Evolutionary conservation across 441 rosid species (phyloP).

Genomic region (Daphne laureola): DNA sequence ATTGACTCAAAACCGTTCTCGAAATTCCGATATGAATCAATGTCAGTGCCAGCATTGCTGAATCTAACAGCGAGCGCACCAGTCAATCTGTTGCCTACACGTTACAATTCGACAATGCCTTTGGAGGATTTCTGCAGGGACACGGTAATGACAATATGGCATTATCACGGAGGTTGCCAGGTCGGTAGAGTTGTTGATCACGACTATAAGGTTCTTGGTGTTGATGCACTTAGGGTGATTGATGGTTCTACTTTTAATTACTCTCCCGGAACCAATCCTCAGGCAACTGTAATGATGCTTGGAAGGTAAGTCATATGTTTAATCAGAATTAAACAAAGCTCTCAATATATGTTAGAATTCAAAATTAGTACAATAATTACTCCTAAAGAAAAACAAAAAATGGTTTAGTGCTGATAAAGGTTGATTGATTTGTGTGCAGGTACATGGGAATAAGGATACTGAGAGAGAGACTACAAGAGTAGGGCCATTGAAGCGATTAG

Average conservation of each 20-base stretch:
- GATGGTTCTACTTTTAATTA: conserved; percentile 74
- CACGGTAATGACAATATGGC: conserved; percentile 93
- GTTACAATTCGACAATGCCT: conserved; percentile 35
- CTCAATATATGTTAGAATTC: background rate
- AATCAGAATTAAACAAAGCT: background rate
- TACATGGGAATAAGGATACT: conserved; percentile 49
- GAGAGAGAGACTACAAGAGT: conserved; percentile 29
- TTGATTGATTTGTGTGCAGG: conserved; percentile 25
- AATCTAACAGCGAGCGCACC: conserved; percentile 54
- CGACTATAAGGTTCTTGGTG: conserved; percentile 66
- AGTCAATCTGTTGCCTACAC: conserved; percentile 59
- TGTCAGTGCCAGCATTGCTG: conserved; percentile 36
- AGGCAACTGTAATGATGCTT: conserved; percentile 99
- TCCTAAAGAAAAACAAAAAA: too few species aligned
- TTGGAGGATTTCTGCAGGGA: conserved; percentile 67
- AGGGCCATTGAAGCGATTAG: conserved; percentile 13
- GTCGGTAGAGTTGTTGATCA: conserved; percentile 71
- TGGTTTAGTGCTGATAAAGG: background rate
- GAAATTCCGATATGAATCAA: conserved; percentile 24
- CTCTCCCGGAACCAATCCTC: conserved; percentile 98
- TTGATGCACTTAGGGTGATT: conserved; percentile 61
- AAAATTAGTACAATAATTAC: background rate
- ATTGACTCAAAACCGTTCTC: conserved; percentile 54
- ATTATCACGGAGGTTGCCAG: conserved; percentile 90
- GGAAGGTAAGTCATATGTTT: conserved; percentile 50